Percentiles rank a stretch among this genome's conserved stretches.
Evolutionary conservation across 306 rosid genomes (phyloP).

Genomic region (Dalbergia cultrata): DNA sequence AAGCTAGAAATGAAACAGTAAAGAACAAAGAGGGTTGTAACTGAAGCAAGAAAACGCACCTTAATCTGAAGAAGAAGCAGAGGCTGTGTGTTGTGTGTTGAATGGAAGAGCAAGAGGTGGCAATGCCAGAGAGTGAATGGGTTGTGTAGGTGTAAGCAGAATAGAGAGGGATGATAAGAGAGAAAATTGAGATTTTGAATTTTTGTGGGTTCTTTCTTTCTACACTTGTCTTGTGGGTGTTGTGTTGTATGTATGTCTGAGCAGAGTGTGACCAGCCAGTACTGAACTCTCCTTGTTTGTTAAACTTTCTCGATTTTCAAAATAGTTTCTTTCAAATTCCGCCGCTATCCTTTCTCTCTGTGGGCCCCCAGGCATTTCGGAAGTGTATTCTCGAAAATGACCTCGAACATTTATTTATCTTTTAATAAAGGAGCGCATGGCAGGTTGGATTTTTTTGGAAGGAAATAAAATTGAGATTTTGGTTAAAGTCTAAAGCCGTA

Average conservation of each 20-base stretch:
- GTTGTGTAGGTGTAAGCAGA: background rate
- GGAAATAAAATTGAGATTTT: too few relatives aligned
- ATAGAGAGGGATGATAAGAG: background rate
- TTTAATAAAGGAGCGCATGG: too few relatives aligned
- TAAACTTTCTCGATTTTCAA: conserved; percentile 51
- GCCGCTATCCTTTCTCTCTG: conserved; percentile 67
- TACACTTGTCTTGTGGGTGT: background rate
- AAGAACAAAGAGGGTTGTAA: background rate
- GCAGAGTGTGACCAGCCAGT: too few relatives aligned
- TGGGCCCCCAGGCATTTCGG: conserved; percentile 10
- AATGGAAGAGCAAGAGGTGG: background rate
- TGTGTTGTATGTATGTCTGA: background rate
- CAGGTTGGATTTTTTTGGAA: too few relatives aligned
- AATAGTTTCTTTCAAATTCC: conserved; percentile 59
- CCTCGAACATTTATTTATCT: background rate
- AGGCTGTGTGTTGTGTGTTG: conserved; percentile 11
- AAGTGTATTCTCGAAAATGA: background rate
- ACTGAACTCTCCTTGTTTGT: too few relatives aligned
- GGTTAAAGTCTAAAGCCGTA: too few relatives aligned
- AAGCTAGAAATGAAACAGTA: conserved; percentile 5
- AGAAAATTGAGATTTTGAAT: background rate
- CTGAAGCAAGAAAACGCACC: conserved; percentile 34
- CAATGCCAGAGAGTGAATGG: background rate
- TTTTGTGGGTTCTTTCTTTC: background rate
- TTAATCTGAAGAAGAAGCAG: conserved; percentile 1